Evolutionary conservation across 371 early-diverging fungal genomes (phyloP).

Genomic region (Funneliformis caledonium): DNA sequence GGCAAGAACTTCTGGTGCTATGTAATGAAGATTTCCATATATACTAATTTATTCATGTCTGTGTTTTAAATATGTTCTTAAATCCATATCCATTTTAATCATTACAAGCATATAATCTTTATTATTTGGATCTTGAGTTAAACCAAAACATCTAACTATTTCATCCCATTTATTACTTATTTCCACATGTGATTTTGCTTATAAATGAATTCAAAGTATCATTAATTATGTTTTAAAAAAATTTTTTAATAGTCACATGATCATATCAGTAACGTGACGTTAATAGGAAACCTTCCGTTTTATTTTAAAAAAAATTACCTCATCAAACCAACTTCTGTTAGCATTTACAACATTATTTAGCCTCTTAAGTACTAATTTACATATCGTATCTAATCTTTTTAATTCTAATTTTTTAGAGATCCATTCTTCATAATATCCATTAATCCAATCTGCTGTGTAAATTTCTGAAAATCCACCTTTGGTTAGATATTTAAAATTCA

Average conservation of each 20-base stretch:
- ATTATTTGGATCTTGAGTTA: neutral
- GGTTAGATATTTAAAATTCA: neutral
- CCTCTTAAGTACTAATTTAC: slow-evolving; percentile 16
- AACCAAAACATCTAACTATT: too few relatives aligned
- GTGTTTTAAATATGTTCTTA: neutral
- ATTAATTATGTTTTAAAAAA: too few relatives aligned
- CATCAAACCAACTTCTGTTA: neutral
- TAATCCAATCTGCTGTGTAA: too few relatives aligned
- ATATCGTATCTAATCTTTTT: neutral
- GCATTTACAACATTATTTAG: neutral
- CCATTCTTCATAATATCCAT: slow-evolving; percentile 1
- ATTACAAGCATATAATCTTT: slow-evolving; percentile 2
- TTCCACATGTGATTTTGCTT: neutral
- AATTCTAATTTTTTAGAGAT: neutral
- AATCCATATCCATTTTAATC: neutral
- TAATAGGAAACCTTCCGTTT: too few relatives aligned
- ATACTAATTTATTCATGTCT: neutral
- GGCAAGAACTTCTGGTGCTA: slow-evolving; percentile 17
- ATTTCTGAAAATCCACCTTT: slow-evolving; percentile 22
- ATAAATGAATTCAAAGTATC: neutral
- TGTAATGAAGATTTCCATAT: slow-evolving; percentile 25
- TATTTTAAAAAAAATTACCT: neutral
- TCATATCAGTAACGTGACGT: too few relatives aligned
- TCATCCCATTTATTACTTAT: neutral
- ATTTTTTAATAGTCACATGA: too few relatives aligned